Evolutionary conservation across 306 rosid species (phyloP), one percentile per base, ranked within the genome.

Genomic region (Astragalus glycyphyllos): DNA sequence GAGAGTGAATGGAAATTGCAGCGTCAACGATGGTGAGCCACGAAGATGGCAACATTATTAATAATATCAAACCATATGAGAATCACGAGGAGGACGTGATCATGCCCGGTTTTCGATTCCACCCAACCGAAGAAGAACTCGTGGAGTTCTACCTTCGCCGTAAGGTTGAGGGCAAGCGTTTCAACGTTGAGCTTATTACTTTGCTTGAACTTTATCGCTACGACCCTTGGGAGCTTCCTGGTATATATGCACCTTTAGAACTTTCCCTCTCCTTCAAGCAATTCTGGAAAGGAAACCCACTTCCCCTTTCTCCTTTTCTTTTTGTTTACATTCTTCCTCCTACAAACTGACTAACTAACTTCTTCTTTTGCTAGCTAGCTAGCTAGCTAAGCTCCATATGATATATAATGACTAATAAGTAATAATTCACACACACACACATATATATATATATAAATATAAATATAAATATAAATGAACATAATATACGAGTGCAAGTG

Each of bases 91-190:
- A 91, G 8, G 99, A 95, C 81, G 75, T 91, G 87, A 96, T 95
- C 4, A 95, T 95, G 99, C 99, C 97, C 0, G 99, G 99, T 0
- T 95, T 95, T 66, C 92, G 99, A 2, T 94, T 95, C 86, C 99
- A 95, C 73, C 99, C 99, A 0, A 95, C 99, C 0, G 99, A 95
- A 68, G 99, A 95, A 77, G 99, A 95, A 17, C 91, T 95, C 0
- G 96, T 95, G 0, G 97, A 95, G 82, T 95, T 95, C 91, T 95
- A 95, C 92, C 99, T 95, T 83, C 99, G 99, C 96, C 99, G 99
- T 91, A 95, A 95, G 96, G 97, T 95, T 5, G 99, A 95, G 96
- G 99, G 99, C 70, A 94, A 94, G 62, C 92, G 97, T 56, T 95
- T 95, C 92, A 95, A 95, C 51, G 99, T 91, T 42, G 99, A 95